Evolutionary conservation across 768 basidiomycete species (phyloP), one percentile per base, ranked within the genome.

Genomic region (Phylloporus sp.): DNA sequence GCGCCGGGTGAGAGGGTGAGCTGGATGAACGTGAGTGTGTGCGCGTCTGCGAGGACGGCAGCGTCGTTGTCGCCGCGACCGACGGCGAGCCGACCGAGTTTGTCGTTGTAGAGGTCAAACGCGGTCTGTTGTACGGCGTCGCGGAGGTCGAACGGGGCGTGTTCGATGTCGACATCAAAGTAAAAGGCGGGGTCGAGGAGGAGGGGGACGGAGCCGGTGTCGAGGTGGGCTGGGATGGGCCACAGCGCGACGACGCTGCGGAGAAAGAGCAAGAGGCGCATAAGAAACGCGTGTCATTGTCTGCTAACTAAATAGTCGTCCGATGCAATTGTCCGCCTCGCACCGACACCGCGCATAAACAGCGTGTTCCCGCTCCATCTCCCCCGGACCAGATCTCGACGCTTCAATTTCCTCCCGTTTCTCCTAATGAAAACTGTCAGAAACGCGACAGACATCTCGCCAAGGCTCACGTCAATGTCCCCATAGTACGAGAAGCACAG

Each of bases 401-500:
- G 24, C 13, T n/a, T 52, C 46, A 3, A 62, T 50, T 38, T 56
- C 55, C 3, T 55, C 57, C 11, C 53, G 52, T 15, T 64, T 63
- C 21, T 64, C 55, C 61, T 63, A 22, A n/a, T n/a, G n/a, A n/a
- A n/a, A 2, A 33, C 15, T 8, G 15, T 51, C 29, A 49, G 40
- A 33, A 32, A 23, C 7, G 4, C 11, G 5, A n/a, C n/a, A n/a
- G n/a, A n/a, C 35, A 17, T 21, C 0, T 1, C 11, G 18, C 3
- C 2, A 18, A 3, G 3, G 23, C 49, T 74, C 64, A 43, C 72
- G 55, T 72, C 71, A 6, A 71, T 71, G n/a, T 68, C 75, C 1
- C 89, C 88, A 38, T 61, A 67, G 61, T 92, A 92, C 11, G 79
- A 82, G 60, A 92, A 91, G 50, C 80, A 84, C 8, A 92, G 71